A percentile compares a stretch with the other conserved stretches of the same genome.
These are phyloP conservation scores for Ampelomyces quisqualis DNA, from an alignment of 2,329 filamentous ascomycete genomes.

Conservation along the genomic window DNA sequence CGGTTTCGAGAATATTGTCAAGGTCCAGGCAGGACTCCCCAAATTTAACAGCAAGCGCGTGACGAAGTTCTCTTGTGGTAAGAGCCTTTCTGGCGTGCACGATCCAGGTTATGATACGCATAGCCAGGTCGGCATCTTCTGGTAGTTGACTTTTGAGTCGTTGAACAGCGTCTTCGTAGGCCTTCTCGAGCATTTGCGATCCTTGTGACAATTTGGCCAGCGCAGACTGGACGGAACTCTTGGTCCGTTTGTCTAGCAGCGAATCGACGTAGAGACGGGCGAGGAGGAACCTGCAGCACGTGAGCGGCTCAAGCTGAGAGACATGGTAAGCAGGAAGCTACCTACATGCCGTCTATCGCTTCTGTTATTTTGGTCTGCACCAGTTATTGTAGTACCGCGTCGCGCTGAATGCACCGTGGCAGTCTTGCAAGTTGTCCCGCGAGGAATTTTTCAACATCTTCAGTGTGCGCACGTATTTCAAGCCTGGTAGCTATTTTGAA, in stretches of 20 bases:
- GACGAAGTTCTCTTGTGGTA: constrained; percentile 15
- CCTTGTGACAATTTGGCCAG: constrained; percentile 7
- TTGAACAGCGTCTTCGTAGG: constrained; percentile 11
- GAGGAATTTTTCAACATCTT: constrained; percentile 23
- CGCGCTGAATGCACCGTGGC: constrained; percentile 16
- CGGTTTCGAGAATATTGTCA: constrained; percentile 10
- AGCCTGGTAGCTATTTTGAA: constrained; percentile 9
- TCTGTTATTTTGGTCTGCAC: constrained; percentile 19
- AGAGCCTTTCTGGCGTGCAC: constrained; percentile 15
- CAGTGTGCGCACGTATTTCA: constrained; percentile 22
- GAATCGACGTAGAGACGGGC: constrained; percentile 14
- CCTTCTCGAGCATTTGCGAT: constrained; percentile 4
- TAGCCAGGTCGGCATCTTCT: constrained; percentile 41
- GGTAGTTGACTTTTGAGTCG: constrained; percentile 45
- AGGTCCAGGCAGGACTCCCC: constrained; percentile 7
- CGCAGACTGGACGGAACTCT: constrained; percentile 4
- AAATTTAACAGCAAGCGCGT: constrained; percentile 15
- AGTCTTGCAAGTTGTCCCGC: constrained; percentile 16
- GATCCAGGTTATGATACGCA: constrained; percentile 18
- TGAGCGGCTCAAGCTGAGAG: background rate
- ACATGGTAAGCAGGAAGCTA: background rate
- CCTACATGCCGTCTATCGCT: constrained; percentile 11
- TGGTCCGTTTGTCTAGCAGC: constrained; percentile 8
- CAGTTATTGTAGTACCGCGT: constrained; percentile 10
- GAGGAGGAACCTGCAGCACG: constrained; percentile 11